Base-by-base conservation (phyloP, 139 green algal species). In the Coelastrella sp. region DNA sequence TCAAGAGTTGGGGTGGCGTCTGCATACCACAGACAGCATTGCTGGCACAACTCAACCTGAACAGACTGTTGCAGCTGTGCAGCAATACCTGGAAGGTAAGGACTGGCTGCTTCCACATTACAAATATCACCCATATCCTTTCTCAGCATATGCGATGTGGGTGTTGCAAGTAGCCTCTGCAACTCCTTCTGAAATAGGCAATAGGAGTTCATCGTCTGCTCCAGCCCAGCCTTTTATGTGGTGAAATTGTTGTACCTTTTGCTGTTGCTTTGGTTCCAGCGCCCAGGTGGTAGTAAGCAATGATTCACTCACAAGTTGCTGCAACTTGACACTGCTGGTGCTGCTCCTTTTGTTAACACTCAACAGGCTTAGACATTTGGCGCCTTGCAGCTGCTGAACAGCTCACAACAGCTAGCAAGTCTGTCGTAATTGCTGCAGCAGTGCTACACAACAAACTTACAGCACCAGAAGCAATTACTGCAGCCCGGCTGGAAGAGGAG, bases 361-460 rank as follows among this genome's bases (percentile, higher is more conserved):
- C n/a, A 50, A 66, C 89, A 91, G 89, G 87, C 6, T 84, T 98
- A 41, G 89, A 95, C 78, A 0, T 53, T 27, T 99, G 94, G 94
- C 85, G 94, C 5, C 90, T 99, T 59, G 91, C 95, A 17, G 91
- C 89, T 0, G 84, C 88, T 3, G 94, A 98, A 85, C 90, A 93
- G 48, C 84, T 98, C 43, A 92, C 92, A 0, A 79, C 88, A 5
- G 79, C 89, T 7, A 94, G 91, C 89, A 95, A 96, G 87, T 99
- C 97, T 3, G 63, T 99, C 6, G 73, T 98, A 19, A 83, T 99
- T 9, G 94, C 91, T 25, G 72, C 96, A 64, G 95, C 96, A 5
- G 66, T 96, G 32, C 23, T 93, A 51, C 85, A 94, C 48, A 92
- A 92, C 17, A 71, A 76, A 17, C 48, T 99, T 4, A 63, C 23